Evolutionary conservation across 371 early-diverging fungal genomes (phyloP).

Genomic region (Amoeboaphelidium occidentale): DNA sequence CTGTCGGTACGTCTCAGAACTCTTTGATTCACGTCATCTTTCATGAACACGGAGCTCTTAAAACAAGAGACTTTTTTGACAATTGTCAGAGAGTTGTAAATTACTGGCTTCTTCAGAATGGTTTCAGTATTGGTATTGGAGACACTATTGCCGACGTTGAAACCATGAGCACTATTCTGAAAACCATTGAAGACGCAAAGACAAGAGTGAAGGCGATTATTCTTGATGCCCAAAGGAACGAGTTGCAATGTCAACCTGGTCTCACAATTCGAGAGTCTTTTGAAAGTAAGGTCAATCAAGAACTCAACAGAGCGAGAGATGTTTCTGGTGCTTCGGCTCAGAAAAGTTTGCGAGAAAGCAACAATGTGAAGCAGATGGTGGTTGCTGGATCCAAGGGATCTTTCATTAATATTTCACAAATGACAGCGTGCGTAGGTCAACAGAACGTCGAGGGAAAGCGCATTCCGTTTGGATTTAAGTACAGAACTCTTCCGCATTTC

Average conservation of each 20-base stretch:
- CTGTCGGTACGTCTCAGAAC: slow-evolving; percentile 78
- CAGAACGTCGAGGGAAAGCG: slow-evolving; percentile 99
- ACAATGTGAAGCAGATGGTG: slow-evolving; percentile 98
- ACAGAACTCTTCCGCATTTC: slow-evolving; percentile 94
- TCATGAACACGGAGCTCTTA: slow-evolving; percentile 82
- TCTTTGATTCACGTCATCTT: slow-evolving; percentile 90
- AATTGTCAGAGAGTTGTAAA: slow-evolving; percentile 88
- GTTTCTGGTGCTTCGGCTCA: slow-evolving; percentile 81
- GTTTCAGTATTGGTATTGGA: slow-evolving; percentile 97
- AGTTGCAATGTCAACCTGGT: slow-evolving; percentile 80
- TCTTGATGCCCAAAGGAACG: slow-evolving; percentile 54
- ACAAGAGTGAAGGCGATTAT: slow-evolving; percentile 66
- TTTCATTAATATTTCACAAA: slow-evolving; percentile 95
- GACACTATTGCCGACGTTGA: slow-evolving; percentile 85
- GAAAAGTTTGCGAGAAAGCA: slow-evolving; percentile 61
- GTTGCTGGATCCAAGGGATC: slow-evolving; percentile 97
- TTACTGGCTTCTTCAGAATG: slow-evolving; percentile 74
- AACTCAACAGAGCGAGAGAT: slow-evolving; percentile 81
- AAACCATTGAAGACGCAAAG: slow-evolving; percentile 63
- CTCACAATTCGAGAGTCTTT: slow-evolving; percentile 94
- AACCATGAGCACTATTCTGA: slow-evolving; percentile 66
- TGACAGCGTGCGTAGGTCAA: slow-evolving; percentile 98
- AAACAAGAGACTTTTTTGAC: slow-evolving; percentile 79
- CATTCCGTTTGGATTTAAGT: slow-evolving; percentile 93
- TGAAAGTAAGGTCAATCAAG: slow-evolving; percentile 72